phyloP scores from a whole-genome alignment of 2,329 filamentous ascomycete genomes.

The Fusarium papillatum region DNA sequence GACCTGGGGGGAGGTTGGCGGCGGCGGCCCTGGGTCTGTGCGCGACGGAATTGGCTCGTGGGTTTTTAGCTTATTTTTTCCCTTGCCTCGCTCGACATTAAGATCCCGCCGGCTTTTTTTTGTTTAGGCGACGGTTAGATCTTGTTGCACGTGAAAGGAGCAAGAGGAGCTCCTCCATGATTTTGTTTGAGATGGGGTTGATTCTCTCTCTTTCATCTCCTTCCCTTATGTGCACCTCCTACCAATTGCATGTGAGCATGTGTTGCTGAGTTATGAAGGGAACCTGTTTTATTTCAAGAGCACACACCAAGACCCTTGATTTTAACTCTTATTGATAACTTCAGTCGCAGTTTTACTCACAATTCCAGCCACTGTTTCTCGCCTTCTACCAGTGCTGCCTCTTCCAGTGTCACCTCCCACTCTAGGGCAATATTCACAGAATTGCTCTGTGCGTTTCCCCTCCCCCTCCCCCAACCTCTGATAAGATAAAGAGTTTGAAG shows the following conservation, averaged over 20 bases:
- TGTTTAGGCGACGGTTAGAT: conserved; percentile 11
- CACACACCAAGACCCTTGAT: not conserved
- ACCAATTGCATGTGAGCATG: too few species aligned
- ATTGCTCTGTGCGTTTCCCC: conserved; percentile 21
- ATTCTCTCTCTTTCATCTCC: conserved; percentile 35
- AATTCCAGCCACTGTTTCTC: not conserved
- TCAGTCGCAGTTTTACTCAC: not conserved
- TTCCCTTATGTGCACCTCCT: not conserved
- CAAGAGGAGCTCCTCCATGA: conserved; percentile 20
- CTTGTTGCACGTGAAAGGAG: conserved; percentile 32
- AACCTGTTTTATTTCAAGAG: not conserved
- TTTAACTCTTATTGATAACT: not conserved
- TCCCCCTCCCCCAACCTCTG: conserved; percentile 8
- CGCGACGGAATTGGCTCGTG: conserved; percentile 22
- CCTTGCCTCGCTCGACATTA: conserved; percentile 23
- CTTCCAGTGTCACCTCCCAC: not conserved
- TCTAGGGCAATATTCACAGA: conserved; percentile 16
- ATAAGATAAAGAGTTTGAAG: conserved; percentile 19
- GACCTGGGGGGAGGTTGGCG: conserved; percentile 12
- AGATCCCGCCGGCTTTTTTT: conserved; percentile 14
- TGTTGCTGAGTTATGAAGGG: not conserved
- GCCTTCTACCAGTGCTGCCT: too few species aligned
- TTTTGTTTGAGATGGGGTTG: conserved; percentile 5
- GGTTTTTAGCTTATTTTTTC: conserved; percentile 28
- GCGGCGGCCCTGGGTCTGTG: conserved; percentile 4